Evolutionary conservation across 352 stramenopile genomes (phyloP).

Genomic region (Thalassiosira exigua): DNA sequence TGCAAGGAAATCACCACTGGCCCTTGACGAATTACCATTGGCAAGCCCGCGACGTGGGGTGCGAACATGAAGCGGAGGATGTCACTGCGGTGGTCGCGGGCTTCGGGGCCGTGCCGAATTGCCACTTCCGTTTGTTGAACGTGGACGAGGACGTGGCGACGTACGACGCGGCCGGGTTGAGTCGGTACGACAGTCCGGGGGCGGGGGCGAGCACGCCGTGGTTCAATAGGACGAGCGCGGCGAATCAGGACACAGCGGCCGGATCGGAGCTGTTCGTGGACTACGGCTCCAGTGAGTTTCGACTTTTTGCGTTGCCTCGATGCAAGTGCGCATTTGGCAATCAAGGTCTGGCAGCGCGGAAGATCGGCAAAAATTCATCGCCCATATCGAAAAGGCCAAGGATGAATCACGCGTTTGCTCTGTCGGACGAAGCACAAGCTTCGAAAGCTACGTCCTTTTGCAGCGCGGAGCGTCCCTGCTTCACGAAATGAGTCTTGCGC

Average conservation of each 20-base stretch:
- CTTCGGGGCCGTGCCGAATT: conserved; percentile 51
- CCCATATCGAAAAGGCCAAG: too few species aligned
- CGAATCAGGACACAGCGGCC: conserved; percentile 57
- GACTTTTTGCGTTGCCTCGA: background rate
- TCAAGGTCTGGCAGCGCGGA: too few species aligned
- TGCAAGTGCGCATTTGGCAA: too few species aligned
- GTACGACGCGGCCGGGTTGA: conserved; percentile 51
- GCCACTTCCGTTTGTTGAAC: conserved; percentile 65
- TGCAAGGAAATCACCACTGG: conserved; percentile 59
- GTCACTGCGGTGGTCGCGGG: conserved; percentile 44
- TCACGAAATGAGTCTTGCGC: too few species aligned
- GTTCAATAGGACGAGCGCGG: conserved; percentile 55
- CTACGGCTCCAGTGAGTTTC: conserved; percentile 64
- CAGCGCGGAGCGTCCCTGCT: too few species aligned
- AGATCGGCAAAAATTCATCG: too few species aligned
- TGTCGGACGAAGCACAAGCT: too few species aligned
- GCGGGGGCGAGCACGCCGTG: conserved; percentile 54
- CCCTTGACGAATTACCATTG: conserved; percentile 59
- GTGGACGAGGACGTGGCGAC: conserved; percentile 35
- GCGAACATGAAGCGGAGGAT: conserved; percentile 51
- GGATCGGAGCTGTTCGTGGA: conserved; percentile 74
- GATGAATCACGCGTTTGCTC: too few species aligned
- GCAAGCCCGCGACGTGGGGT: background rate
- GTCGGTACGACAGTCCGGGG: conserved; percentile 55
- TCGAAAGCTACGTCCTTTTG: too few species aligned